Evolutionary conservation across 2,329 filamentous ascomycete genomes (phyloP).

Genomic region (Cryphonectria radicalis): DNA sequence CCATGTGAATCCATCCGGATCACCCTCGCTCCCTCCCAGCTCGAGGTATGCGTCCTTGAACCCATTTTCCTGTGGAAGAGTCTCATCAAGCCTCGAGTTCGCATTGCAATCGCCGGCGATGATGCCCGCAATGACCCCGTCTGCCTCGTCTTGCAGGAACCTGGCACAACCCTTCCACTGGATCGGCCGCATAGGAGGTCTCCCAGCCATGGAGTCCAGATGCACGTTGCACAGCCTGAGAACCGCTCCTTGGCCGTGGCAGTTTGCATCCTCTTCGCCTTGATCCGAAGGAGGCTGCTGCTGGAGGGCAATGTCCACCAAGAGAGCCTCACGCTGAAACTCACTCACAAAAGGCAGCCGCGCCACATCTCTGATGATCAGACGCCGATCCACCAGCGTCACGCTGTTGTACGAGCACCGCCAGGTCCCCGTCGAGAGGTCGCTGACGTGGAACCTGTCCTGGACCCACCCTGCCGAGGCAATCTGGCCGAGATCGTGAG

Average conservation of each 20-base stretch:
- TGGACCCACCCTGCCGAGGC: slow-evolving; percentile 49
- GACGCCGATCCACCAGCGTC: slow-evolving; percentile 51
- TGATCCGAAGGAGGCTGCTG: background rate
- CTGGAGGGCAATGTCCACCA: slow-evolving; percentile 49
- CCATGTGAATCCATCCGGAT: slow-evolving; percentile 57
- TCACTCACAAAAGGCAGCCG: slow-evolving; percentile 52
- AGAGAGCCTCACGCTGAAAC: slow-evolving; percentile 53
- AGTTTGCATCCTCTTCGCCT: too few species aligned
- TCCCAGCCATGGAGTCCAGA: slow-evolving; percentile 23
- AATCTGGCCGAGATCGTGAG: slow-evolving; percentile 49
- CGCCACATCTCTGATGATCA: slow-evolving; percentile 48
- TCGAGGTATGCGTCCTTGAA: slow-evolving; percentile 57
- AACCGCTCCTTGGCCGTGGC: background rate
- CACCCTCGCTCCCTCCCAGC: slow-evolving; percentile 51
- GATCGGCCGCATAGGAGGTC: slow-evolving; percentile 17
- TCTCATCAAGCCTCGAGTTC: slow-evolving; percentile 55
- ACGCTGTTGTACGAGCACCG: slow-evolving; percentile 52
- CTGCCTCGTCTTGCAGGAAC: slow-evolving; percentile 40
- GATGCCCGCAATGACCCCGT: slow-evolving; percentile 44
- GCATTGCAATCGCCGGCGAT: slow-evolving; percentile 61
- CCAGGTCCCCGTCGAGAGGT: slow-evolving; percentile 48
- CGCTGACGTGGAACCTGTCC: slow-evolving; percentile 50
- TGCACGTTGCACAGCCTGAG: slow-evolving; percentile 27
- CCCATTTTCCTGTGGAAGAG: slow-evolving; percentile 49
- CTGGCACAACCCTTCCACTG: slow-evolving; percentile 27